phyloP scores from a whole-genome alignment of 176 grass and related monocot species.

The Hsuehochloa calcarea region DNA sequence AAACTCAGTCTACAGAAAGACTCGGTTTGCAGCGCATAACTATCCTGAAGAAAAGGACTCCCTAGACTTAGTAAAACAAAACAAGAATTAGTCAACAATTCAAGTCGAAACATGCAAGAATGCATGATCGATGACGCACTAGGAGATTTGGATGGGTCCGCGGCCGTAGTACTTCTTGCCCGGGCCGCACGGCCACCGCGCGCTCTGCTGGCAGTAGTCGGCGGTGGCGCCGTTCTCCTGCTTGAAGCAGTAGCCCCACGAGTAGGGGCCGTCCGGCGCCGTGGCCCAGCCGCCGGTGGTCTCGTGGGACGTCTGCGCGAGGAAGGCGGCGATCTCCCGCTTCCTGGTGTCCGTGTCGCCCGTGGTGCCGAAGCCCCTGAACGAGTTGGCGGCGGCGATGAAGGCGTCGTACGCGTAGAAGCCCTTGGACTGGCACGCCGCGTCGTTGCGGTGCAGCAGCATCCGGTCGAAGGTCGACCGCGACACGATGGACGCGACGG shows the following conservation, averaged over 20 bases:
- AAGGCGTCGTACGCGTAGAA: constrained; percentile 64
- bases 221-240: constrained; percentile 6
- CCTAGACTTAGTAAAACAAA: too few species aligned
- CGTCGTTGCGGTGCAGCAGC: constrained; percentile 56
- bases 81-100: too few species aligned
- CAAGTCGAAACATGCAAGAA: too few species aligned
- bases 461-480: constrained; percentile 42
- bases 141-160: constrained; percentile 61
- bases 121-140: background rate
- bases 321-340: constrained; percentile 56
- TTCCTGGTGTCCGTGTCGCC: background rate
- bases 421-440: constrained; percentile 11
- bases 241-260: constrained; percentile 50
- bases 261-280: constrained; percentile 39
- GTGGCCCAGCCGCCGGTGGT: constrained; percentile 48
- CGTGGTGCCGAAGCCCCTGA: constrained; percentile 33
- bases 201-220: constrained; percentile 43
- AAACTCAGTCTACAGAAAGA: too few species aligned
- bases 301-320: constrained; percentile 68
- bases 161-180: constrained; percentile 51
- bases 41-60: too few species aligned
- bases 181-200: constrained; percentile 38
- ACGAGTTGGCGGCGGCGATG: constrained; percentile 43
- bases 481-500: constrained; percentile 41
- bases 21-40: too few species aligned